Percentiles rank a stretch among this genome's conserved stretches.
phyloP scores from a whole-genome alignment of 805 yeast genomes.

The Kuraishia capsulata region DNA sequence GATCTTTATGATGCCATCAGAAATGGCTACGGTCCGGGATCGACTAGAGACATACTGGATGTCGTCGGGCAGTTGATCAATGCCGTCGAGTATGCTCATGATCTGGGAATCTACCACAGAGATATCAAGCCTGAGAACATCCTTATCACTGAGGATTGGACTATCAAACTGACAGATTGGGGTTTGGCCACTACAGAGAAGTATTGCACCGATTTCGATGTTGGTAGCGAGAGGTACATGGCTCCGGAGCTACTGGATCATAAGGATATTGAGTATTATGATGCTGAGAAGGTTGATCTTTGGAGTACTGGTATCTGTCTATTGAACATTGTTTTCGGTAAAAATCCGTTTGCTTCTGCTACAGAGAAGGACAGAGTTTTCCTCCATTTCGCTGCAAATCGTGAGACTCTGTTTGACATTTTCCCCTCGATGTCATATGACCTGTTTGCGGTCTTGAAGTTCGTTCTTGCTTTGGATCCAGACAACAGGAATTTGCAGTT shows the following conservation, averaged over 20 bases:
- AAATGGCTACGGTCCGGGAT: slow-evolving; percentile 16
- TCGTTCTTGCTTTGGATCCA: slow-evolving; percentile 78
- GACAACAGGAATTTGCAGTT: slow-evolving; percentile 60
- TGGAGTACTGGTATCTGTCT: slow-evolving; percentile 49
- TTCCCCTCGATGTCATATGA: slow-evolving; percentile 86
- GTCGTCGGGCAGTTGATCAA: slow-evolving; percentile 37
- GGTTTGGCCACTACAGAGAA: slow-evolving; percentile 44
- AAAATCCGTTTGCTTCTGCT: slow-evolving; percentile 40
- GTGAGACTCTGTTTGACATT: slow-evolving; percentile 87
- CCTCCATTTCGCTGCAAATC: slow-evolving; percentile 73
- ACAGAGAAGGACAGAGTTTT: slow-evolving; percentile 55
- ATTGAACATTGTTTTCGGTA: slow-evolving; percentile 40
- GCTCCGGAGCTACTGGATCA: slow-evolving; percentile 35
- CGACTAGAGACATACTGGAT: slow-evolving; percentile 14
- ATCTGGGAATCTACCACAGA: slow-evolving; percentile 53
- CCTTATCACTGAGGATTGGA: slow-evolving; percentile 38
- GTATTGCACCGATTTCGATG: slow-evolving; percentile 25
- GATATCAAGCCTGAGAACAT: slow-evolving; percentile 72
- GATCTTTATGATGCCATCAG: slow-evolving; percentile 55
- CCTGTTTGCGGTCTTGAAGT: slow-evolving; percentile 74
- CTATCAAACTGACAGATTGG: slow-evolving; percentile 65
- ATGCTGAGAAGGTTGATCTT: slow-evolving; percentile 37
- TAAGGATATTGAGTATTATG: slow-evolving; percentile 16
- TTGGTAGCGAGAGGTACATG: slow-evolving; percentile 55
- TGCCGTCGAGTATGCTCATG: slow-evolving; percentile 48